Conservation (phyloP, 371 early-diverging fungal species). For the Mortierella sp. region DNA sequence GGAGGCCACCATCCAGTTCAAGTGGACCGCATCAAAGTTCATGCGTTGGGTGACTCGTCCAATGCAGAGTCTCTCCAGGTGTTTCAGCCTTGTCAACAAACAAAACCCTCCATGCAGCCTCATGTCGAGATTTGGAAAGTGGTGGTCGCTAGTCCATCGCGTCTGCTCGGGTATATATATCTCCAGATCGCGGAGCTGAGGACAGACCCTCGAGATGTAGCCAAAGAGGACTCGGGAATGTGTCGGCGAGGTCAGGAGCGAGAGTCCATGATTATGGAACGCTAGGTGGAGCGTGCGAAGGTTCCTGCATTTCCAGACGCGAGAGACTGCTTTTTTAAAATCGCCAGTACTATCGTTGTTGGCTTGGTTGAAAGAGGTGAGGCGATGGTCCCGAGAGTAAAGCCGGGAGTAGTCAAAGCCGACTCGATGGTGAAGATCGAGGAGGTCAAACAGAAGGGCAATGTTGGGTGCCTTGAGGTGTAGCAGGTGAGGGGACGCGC, state of each 20-base stretch:
- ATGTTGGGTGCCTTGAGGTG: neutral
- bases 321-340: neutral
- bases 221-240: conserved; percentile 8
- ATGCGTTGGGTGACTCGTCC: neutral
- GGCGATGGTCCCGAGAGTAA: neutral
- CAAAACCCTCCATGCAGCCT: conserved; percentile 1
- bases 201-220: conserved; percentile 11
- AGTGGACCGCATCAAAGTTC: neutral
- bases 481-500: neutral
- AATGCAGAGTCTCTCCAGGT: neutral
- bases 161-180: conserved; percentile 12
- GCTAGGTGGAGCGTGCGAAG: neutral
- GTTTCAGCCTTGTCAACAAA: neutral
- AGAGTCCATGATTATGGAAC: conserved; percentile 3
- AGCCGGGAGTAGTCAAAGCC: neutral
- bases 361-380: neutral
- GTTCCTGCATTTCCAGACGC: neutral
- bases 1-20: conserved; percentile 11
- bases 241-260: neutral
- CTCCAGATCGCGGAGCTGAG: conserved; percentile 1
- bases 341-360: neutral
- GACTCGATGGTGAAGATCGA: neutral
- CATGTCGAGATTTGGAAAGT: conserved; percentile 4
- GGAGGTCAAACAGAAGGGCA: neutral
- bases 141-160: neutral